Evolutionary conservation across 1,284 basidiomycete species (phyloP), one percentile per base, ranked within the genome.

Genomic region (Sparassis latifolia): DNA sequence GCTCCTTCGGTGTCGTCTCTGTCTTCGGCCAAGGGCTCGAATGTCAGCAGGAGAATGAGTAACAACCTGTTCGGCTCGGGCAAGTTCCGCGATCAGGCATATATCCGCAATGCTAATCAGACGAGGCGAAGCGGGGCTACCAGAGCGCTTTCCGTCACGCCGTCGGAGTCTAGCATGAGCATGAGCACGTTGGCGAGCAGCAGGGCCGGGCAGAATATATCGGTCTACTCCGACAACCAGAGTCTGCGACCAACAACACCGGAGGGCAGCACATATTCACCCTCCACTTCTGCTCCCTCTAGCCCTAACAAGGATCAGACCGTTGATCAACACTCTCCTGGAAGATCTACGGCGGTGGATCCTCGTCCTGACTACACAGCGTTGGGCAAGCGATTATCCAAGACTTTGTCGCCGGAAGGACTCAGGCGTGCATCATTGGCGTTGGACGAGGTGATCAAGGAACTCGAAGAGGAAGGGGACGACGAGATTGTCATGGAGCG

Each of bases 21-120:
- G 33, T 59, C 66, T 32, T 63, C 65, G 10, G 43, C 54, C 29
- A 63, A 62, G 52, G 55, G 56, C 57, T 62, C 66, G 30, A 59
- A 65, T 35, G 75, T 77, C 38, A 70, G 71, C 52, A 84, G 85
- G 67, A 77, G 88, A 46, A 85, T 86, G 64, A 89, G 86, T 71
- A 90, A 89, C 64, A 89, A 90, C 61, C 70, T 91, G 47, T 90
- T 90, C 58, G 84, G 85, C 42, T 88, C 86, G n/a, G 81, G 83
- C 32, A 76, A 82, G 52, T 75, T 88, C 58, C 76, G 82, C 49
- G 88, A 91, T 63, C 80, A 87, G 61, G 73, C 74, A 5, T 86
- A 89, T 65, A 66, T 86, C 56, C 80, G 83, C 53, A 77, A 73
- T 58, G 72, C 77, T 37, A 55, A 63, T 28, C 62, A 72, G 10